These are phyloP conservation scores for Talaromyces adpressus DNA, from an alignment of 495 filamentous ascomycete genomes.

Conservation along the genomic window DNA sequence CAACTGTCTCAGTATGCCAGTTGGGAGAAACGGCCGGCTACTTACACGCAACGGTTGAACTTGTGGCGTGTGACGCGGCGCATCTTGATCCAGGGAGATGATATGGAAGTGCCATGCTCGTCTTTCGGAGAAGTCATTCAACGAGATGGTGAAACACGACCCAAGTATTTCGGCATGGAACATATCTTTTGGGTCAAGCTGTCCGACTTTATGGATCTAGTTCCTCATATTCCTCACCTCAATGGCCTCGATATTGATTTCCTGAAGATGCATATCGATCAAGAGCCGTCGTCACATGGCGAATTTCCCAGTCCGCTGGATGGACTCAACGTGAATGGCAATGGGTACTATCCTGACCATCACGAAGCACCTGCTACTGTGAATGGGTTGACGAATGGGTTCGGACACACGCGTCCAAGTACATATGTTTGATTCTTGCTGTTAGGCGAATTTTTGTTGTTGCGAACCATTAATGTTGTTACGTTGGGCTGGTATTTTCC, in stretches of 20 bases:
- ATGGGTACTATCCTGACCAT: slow-evolving; percentile 16
- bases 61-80: slow-evolving; percentile 48
- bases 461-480: slow-evolving; percentile 10
- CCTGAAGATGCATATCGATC: slow-evolving; percentile 41
- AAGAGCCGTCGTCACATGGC: slow-evolving; percentile 20
- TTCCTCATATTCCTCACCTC: slow-evolving; percentile 64
- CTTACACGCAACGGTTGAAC: slow-evolving; percentile 38
- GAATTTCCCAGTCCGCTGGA: slow-evolving; percentile 6
- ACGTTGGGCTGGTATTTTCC: slow-evolving; percentile 30
- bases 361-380: slow-evolving; percentile 17
- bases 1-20: slow-evolving; percentile 64
- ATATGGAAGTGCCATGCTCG: slow-evolving; percentile 26
- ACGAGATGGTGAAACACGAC: slow-evolving; percentile 38
- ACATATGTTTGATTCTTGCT: slow-evolving; percentile 39
- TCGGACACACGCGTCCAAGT: slow-evolving; percentile 33
- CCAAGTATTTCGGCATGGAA: slow-evolving; percentile 48
- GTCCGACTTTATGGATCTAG: slow-evolving; percentile 66
- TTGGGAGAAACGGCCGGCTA: slow-evolving; percentile 53
- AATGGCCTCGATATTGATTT: slow-evolving; percentile 50
- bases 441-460: slow-evolving; percentile 8
- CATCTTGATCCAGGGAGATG: slow-evolving; percentile 41
- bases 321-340: slow-evolving; percentile 27
- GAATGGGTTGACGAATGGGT: slow-evolving; percentile 32
- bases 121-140: slow-evolving; percentile 38
- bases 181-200: slow-evolving; percentile 76